Conservation (phyloP, 2,329 filamentous ascomycete species). For the Diaporthe velutina region DNA sequence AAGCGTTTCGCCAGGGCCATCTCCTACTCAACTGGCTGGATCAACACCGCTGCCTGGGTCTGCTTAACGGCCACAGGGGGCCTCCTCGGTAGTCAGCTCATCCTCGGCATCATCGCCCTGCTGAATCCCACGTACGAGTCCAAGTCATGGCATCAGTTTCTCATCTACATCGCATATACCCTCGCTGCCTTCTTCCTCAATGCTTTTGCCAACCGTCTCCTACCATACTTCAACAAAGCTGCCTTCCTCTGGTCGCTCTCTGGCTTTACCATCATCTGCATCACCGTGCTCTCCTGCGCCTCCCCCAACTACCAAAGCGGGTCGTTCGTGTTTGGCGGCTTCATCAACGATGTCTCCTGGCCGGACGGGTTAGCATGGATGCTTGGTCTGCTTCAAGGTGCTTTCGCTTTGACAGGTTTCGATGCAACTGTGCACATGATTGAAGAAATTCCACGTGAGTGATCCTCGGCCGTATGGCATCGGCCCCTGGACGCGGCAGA, state of each 20-base stretch:
- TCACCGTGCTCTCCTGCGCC: slow-evolving; percentile 75
- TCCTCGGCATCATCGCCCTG: slow-evolving; percentile 74
- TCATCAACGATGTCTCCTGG: slow-evolving; percentile 78
- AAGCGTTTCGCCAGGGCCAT: slow-evolving; percentile 71
- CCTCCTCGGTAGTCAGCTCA: slow-evolving; percentile 75
- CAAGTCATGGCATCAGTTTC: slow-evolving; percentile 78
- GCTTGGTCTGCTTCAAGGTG: slow-evolving; percentile 66
- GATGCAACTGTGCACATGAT: slow-evolving; percentile 66
- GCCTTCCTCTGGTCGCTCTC: slow-evolving; percentile 79
- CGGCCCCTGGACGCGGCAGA: not conserved
- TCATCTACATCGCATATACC: slow-evolving; percentile 77
- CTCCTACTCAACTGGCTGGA: slow-evolving; percentile 81
- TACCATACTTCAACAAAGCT: slow-evolving; percentile 76
- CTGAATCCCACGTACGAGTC: slow-evolving; percentile 69
- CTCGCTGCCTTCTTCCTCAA: slow-evolving; percentile 74
- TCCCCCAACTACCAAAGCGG: slow-evolving; percentile 75
- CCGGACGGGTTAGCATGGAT: slow-evolving; percentile 74
- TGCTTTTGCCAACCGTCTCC: slow-evolving; percentile 70
- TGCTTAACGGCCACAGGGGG: slow-evolving; percentile 77
- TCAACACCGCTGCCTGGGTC: slow-evolving; percentile 80
- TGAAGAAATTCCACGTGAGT: slow-evolving; percentile 65
- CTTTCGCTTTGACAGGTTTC: slow-evolving; percentile 64
- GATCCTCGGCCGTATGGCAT: not conserved
- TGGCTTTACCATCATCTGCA: slow-evolving; percentile 78
- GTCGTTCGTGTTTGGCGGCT: slow-evolving; percentile 74